phyloP scores from a whole-genome alignment of 495 filamentous ascomycete genomes.

The Choiromyces venosus region DNA sequence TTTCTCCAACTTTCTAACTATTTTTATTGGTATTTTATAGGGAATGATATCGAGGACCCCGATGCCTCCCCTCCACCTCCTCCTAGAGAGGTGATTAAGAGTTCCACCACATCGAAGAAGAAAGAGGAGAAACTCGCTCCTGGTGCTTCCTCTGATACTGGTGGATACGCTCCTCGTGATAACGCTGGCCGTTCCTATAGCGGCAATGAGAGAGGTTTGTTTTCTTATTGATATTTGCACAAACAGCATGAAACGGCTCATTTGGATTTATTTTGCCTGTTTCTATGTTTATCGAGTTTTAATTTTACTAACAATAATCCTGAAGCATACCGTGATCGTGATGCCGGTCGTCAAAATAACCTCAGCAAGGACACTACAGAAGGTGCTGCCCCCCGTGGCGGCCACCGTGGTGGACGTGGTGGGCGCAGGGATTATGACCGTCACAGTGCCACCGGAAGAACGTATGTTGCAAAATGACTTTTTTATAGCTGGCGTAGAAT shows the following conservation, averaged over 20 bases:
- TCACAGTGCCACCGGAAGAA: conserved; percentile 66
- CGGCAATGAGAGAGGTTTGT: conserved; percentile 81
- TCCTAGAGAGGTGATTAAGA: conserved; percentile 81
- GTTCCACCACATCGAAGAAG: conserved; percentile 72
- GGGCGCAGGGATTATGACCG: conserved; percentile 67
- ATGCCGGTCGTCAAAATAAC: conserved; percentile 75
- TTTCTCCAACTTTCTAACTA: not conserved
- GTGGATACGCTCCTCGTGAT: conserved; percentile 43
- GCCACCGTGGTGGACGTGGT: conserved; percentile 46
- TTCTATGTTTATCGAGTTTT: not conserved
- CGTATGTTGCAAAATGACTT: conserved; percentile 49
- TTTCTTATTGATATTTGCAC: not conserved
- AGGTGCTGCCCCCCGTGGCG: conserved; percentile 51
- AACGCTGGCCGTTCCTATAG: conserved; percentile 50
- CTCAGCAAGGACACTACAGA: conserved; percentile 68
- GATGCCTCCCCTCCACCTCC: conserved; percentile 45
- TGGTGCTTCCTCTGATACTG: conserved; percentile 43
- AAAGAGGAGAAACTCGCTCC: conserved; percentile 67
- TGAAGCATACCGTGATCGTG: conserved; percentile 84
- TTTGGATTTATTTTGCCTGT: conserved; percentile 25
- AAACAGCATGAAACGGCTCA: not conserved
- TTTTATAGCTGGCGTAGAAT: conserved; percentile 5
- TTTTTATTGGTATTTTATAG: conserved; percentile 46
- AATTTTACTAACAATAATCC: conserved; percentile 15
- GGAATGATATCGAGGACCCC: conserved; percentile 67